A percentile compares a stretch with the other conserved stretches of the same genome.
phyloP scores from a whole-genome alignment of 305 asterid genomes.

The Ajuga reptans region DNA sequence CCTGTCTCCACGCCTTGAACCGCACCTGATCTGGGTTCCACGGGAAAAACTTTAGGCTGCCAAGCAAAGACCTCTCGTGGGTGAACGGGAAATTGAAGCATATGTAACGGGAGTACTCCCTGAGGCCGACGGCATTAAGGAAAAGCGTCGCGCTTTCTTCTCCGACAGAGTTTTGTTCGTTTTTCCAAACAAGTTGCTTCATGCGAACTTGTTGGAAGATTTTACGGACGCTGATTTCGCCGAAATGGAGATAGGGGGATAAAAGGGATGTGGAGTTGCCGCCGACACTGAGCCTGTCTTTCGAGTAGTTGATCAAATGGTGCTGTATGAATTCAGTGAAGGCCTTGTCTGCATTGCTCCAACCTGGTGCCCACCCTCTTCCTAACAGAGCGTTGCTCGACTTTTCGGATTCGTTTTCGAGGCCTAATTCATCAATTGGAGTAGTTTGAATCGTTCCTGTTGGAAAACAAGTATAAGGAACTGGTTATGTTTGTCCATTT shows the following conservation, averaged over 20 bases:
- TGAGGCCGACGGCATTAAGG: constrained; percentile 62
- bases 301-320: constrained; percentile 58
- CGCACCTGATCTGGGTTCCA: constrained; percentile 56
- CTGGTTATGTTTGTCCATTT: background rate
- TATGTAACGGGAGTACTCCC: constrained; percentile 84
- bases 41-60: constrained; percentile 60
- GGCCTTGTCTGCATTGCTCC: constrained; percentile 73
- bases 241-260: constrained; percentile 79
- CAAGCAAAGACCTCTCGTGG: constrained; percentile 59
- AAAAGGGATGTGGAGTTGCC: constrained; percentile 77
- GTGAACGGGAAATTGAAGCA: constrained; percentile 86
- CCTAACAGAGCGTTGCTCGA: constrained; percentile 75
- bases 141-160: constrained; percentile 50
- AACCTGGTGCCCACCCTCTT: constrained; percentile 86
- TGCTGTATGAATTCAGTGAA: constrained; percentile 52
- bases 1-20: constrained; percentile 94
- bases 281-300: constrained; percentile 47
- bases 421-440: constrained; percentile 55
- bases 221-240: constrained; percentile 70
- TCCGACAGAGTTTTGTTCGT: constrained; percentile 44
- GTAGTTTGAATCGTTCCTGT: constrained; percentile 41
- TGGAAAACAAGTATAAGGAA: background rate
- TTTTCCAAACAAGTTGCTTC: constrained; percentile 62
- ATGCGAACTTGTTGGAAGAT: constrained; percentile 46
- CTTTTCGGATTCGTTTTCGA: constrained; percentile 71